phyloP scores from a whole-genome alignment of 495 filamentous ascomycete species.

The Podospora comata region DNA sequence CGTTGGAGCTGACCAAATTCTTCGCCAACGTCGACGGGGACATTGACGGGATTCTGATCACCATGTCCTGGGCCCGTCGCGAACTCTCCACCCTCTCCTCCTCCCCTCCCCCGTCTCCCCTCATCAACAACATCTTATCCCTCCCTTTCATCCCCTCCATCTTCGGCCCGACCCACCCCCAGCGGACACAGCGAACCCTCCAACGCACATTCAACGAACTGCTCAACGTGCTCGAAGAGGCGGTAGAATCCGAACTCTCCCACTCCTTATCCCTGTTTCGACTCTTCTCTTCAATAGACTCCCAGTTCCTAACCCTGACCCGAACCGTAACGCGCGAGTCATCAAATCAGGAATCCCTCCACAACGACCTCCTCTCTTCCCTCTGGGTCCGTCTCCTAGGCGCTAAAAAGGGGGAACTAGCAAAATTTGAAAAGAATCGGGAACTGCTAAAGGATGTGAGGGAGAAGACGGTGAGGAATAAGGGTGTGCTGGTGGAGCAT shows the following conservation, averaged over 20 bases:
- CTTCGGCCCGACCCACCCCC: conserved; percentile 73
- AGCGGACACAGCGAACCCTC: conserved; percentile 74
- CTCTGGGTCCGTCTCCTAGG: conserved; percentile 84
- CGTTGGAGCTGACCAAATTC: conserved; percentile 78
- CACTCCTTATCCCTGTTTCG: conserved; percentile 72
- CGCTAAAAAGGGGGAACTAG: conserved; percentile 62
- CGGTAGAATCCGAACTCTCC: conserved; percentile 75
- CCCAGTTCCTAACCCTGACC: conserved; percentile 81
- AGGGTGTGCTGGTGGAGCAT: conserved; percentile 76
- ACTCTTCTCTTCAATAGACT: conserved; percentile 83
- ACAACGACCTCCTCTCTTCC: conserved; percentile 74
- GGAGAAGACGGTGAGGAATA: conserved; percentile 79
- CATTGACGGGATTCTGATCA: conserved; percentile 82
- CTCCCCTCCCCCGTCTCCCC: conserved; percentile 59
- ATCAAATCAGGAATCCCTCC: conserved; percentile 70
- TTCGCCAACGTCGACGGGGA: conserved; percentile 90
- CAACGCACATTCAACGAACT: conserved; percentile 86
- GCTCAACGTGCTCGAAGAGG: conserved; percentile 80
- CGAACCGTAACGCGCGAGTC: conserved; percentile 81
- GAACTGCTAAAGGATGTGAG: conserved; percentile 70
- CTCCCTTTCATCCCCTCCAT: conserved; percentile 63
- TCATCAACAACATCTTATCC: conserved; percentile 72
- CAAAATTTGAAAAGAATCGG: conserved; percentile 87
- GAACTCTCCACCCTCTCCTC: conserved; percentile 59
- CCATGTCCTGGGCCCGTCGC: conserved; percentile 91